Evolutionary conservation across 2,329 filamentous ascomycete species (phyloP).

Genomic region (Exophiala viscosa): DNA sequence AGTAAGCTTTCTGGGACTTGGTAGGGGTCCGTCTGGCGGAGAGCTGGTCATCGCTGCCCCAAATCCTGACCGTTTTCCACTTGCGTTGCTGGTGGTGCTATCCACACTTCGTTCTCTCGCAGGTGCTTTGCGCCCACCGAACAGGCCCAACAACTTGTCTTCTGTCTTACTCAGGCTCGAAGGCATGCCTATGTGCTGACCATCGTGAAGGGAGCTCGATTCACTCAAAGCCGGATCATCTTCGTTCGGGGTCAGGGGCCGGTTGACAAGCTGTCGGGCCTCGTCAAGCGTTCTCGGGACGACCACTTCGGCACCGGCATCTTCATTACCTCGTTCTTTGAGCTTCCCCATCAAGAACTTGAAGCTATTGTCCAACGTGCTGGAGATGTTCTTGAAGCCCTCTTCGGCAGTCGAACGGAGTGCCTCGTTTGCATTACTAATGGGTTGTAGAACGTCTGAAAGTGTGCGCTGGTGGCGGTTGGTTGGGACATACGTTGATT

Average conservation of each 20-base stretch:
- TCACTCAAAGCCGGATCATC: conserved; percentile 46
- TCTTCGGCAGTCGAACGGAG: conserved; percentile 87
- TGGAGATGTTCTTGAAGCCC: conserved; percentile 85
- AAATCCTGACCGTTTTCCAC: conserved; percentile 56
- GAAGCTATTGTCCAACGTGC: conserved; percentile 85
- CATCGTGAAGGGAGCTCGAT: conserved; percentile 48
- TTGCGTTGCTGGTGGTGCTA: conserved; percentile 59
- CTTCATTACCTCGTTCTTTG: conserved; percentile 61
- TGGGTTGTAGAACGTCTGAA: conserved; percentile 79
- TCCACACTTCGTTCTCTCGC: conserved; percentile 73
- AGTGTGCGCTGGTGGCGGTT: conserved; percentile 67
- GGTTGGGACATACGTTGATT: conserved; percentile 27
- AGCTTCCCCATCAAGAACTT: conserved; percentile 88
- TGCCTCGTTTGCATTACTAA: conserved; percentile 78
- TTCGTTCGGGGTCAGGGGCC: conserved; percentile 47
- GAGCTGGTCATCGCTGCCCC: conserved; percentile 31
- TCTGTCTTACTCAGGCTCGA: conserved; percentile 46
- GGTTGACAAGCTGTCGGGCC: conserved; percentile 77
- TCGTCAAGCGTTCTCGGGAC: conserved; percentile 91
- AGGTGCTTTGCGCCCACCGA: conserved; percentile 59
- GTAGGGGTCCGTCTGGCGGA: conserved; percentile 31
- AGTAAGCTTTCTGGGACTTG: conserved; percentile 27
- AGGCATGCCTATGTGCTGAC: conserved; percentile 26
- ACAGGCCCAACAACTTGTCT: conserved; percentile 66
- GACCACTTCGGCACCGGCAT: conserved; percentile 42